phyloP scores from a whole-genome alignment of 176 grass and related monocot species.

The Eleusine indica region DNA sequence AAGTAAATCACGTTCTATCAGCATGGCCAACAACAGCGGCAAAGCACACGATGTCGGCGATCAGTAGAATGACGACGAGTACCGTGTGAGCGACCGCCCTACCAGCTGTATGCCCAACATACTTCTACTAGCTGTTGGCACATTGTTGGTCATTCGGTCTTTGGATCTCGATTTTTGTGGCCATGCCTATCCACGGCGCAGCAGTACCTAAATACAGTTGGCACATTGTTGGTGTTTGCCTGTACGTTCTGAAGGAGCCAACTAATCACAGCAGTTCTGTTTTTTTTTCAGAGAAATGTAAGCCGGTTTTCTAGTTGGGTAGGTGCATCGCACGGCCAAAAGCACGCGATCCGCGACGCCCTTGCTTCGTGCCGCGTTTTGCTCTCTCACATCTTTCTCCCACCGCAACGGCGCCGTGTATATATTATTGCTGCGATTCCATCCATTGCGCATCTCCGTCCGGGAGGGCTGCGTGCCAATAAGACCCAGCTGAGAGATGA shows the following conservation, averaged over 20 bases:
- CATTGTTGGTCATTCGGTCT: too few relatives aligned
- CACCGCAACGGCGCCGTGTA: not conserved
- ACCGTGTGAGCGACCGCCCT: too few relatives aligned
- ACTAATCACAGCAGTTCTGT: not conserved
- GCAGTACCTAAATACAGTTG: too few relatives aligned
- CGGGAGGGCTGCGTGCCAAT: not conserved
- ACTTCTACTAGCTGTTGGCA: too few relatives aligned
- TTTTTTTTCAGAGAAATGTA: not conserved
- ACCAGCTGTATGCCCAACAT: too few relatives aligned
- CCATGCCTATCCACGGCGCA: too few relatives aligned
- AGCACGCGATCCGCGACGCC: not conserved
- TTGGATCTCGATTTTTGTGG: too few relatives aligned
- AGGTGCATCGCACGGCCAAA: not conserved
- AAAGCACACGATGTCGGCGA: too few relatives aligned
- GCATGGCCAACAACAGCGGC: too few relatives aligned
- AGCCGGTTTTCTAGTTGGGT: not conserved
- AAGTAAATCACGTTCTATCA: too few relatives aligned
- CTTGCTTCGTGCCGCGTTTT: not conserved
- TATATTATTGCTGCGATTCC: not conserved
- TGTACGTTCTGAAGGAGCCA: not conserved
- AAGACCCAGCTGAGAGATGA: not conserved
- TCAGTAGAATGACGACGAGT: too few relatives aligned
- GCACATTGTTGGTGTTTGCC: too few relatives aligned
- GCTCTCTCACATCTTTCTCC: not conserved
- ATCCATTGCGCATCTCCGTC: not conserved